These are phyloP conservation scores for Colletotrichum echinochloae DNA, from an alignment of 2,329 filamentous ascomycete genomes.

Conservation along the genomic window DNA sequence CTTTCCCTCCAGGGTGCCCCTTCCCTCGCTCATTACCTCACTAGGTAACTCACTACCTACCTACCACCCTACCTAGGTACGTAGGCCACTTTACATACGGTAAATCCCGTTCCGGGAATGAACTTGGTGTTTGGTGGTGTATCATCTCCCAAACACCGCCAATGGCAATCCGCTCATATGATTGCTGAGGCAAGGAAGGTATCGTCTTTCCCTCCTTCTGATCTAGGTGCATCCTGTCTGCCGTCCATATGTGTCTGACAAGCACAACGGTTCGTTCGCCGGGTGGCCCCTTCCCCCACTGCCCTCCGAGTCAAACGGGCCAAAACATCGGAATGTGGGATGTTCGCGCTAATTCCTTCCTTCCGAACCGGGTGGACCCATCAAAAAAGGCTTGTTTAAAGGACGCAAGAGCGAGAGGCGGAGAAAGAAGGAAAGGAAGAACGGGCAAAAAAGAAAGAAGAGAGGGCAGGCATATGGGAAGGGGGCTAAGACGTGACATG, in stretches of 20 bases:
- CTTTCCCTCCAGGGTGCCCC: constrained; percentile 24
- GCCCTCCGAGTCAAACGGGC: background rate
- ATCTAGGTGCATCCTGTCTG: background rate
- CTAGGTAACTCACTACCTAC: no score
- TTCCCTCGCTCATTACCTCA: background rate
- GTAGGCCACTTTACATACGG: no score
- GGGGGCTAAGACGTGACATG: background rate
- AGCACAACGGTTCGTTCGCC: background rate
- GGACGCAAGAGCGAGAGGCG: background rate
- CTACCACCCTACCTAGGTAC: no score
- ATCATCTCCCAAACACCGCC: background rate
- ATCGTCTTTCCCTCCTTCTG: background rate
- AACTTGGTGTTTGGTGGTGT: background rate
- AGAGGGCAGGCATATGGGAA: background rate
- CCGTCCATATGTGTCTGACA: background rate
- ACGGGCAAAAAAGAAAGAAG: background rate
- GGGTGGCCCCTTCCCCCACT: no score
- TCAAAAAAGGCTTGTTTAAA: background rate
- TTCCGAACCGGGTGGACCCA: background rate
- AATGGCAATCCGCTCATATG: background rate
- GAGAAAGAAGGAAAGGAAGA: background rate
- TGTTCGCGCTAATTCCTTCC: background rate
- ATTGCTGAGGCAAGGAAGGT: no score
- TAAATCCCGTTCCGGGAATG: no score
- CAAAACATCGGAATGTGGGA: constrained; percentile 22